A percentile compares a stretch with the other conserved stretches of the same genome.
Evolutionary conservation across 2,329 filamentous ascomycete genomes (phyloP).

Genomic region (Periconia digitata): DNA sequence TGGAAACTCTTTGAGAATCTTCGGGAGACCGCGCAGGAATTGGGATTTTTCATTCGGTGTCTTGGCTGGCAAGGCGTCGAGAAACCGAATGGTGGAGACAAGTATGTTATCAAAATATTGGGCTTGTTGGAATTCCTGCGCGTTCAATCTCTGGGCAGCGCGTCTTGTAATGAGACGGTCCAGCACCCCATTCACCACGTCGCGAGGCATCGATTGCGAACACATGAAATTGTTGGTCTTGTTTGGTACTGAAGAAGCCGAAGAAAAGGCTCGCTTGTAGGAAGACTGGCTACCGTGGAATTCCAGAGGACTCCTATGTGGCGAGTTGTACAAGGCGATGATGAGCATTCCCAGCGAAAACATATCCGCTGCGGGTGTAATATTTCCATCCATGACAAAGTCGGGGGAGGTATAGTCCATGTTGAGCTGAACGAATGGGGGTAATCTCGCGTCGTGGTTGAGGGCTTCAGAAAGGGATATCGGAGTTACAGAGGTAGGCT

Average conservation of each 20-base stretch:
- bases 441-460: constrained; percentile 82
- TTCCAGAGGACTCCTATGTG: constrained; percentile 83
- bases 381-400: constrained; percentile 87
- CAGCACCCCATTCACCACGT: constrained; percentile 73
- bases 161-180: constrained; percentile 84
- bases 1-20: constrained; percentile 88
- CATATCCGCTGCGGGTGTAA: constrained; percentile 83
- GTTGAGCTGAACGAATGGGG: constrained; percentile 80
- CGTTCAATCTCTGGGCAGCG: constrained; percentile 83
- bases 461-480: constrained; percentile 82
- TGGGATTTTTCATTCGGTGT: constrained; percentile 86
- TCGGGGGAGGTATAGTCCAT: constrained; percentile 94
- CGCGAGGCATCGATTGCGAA: constrained; percentile 75
- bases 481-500: constrained; percentile 73
- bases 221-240: constrained; percentile 82
- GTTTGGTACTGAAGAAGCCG: constrained; percentile 76
- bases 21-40: constrained; percentile 85
- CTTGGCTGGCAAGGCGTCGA: constrained; percentile 89
- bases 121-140: constrained; percentile 90
- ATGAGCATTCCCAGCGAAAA: constrained; percentile 91
- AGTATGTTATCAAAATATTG: constrained; percentile 97
- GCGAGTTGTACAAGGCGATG: constrained; percentile 90
- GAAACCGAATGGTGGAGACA: constrained; percentile 92
- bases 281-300: constrained; percentile 76
- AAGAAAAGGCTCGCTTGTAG: constrained; percentile 82